Evolutionary conservation across 345 rosid species (phyloP).

Genomic region (Luvunga scandens): DNA sequence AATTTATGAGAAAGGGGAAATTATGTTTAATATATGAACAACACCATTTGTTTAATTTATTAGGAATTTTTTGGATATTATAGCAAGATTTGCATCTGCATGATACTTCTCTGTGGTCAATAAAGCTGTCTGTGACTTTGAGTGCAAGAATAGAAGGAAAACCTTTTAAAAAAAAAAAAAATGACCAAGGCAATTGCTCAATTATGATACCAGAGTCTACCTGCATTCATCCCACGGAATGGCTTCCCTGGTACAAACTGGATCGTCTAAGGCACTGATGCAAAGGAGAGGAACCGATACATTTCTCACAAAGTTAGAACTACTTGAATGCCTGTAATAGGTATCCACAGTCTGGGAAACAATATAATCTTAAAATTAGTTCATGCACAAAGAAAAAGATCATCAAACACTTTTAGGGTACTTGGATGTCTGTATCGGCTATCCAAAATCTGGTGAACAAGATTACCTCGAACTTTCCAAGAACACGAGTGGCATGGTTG

Average conservation of each 20-base stretch:
- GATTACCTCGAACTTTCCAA: constrained; percentile 37
- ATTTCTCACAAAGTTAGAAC: constrained; percentile 22
- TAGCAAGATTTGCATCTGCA: background rate
- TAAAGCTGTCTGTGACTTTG: background rate
- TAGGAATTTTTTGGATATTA: too few relatives aligned
- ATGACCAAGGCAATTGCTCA: background rate
- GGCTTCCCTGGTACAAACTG: constrained; percentile 41
- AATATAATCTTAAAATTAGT: constrained; percentile 4
- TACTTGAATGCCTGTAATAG: constrained; percentile 33
- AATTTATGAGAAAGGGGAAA: background rate
- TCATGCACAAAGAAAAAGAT: background rate
- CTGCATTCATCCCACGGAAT: constrained; percentile 46
- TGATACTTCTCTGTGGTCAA: background rate
- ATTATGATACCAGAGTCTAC: constrained; percentile 9
- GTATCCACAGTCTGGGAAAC: constrained; percentile 36
- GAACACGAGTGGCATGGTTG: constrained; percentile 27
- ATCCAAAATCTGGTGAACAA: constrained; percentile 30
- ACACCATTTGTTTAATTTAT: background rate
- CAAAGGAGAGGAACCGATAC: constrained; percentile 41
- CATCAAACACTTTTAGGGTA: background rate
- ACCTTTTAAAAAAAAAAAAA: too few relatives aligned
- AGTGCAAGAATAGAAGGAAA: background rate
- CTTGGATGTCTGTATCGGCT: constrained; percentile 27
- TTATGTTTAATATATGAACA: background rate
- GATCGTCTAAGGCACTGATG: constrained; percentile 39